A percentile compares a stretch with the other conserved stretches of the same genome.
Conservation (phyloP, 2,329 filamentous ascomycete genomes). For the Fusarium sacchari region DNA sequence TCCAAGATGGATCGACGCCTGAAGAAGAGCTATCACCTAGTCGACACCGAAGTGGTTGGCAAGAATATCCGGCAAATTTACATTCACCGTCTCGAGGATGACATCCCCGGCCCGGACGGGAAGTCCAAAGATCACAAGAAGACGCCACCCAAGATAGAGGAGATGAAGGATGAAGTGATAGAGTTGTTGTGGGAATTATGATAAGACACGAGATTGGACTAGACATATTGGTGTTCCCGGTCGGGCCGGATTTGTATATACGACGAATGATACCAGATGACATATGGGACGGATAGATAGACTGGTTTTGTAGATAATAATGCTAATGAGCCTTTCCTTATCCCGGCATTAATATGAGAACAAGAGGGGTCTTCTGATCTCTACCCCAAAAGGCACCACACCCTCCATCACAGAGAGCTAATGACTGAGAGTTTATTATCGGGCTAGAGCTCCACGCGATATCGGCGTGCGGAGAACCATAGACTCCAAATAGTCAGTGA, state of each 20-base stretch:
- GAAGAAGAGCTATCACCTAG: constrained; percentile 64
- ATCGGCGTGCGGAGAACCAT: constrained; percentile 32
- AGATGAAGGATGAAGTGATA: constrained; percentile 55
- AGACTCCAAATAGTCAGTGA: background rate
- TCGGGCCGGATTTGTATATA: constrained; percentile 31
- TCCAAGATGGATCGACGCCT: constrained; percentile 47
- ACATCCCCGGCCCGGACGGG: constrained; percentile 48
- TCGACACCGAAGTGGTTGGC: constrained; percentile 55
- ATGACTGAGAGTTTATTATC: constrained; percentile 7
- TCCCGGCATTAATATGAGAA: constrained; percentile 14
- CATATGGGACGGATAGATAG: constrained; percentile 28
- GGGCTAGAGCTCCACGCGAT: constrained; percentile 21
- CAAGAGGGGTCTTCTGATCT: constrained; percentile 8
- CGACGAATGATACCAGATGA: constrained; percentile 39
- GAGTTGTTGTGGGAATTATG: constrained; percentile 58
- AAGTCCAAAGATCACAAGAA: constrained; percentile 32
- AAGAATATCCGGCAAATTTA: constrained; percentile 65
- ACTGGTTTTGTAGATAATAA: constrained; percentile 37
- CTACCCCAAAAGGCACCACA: constrained; percentile 12
- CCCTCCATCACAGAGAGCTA: constrained; percentile 2
- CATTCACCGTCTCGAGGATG: constrained; percentile 55
- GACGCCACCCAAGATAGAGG: constrained; percentile 22
- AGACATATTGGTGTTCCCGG: constrained; percentile 3
- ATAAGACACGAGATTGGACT: background rate
- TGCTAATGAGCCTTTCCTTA: constrained; percentile 41